Conservation (phyloP, 768 basidiomycete genomes). For the Kwoniella newhampshirensis region DNA sequence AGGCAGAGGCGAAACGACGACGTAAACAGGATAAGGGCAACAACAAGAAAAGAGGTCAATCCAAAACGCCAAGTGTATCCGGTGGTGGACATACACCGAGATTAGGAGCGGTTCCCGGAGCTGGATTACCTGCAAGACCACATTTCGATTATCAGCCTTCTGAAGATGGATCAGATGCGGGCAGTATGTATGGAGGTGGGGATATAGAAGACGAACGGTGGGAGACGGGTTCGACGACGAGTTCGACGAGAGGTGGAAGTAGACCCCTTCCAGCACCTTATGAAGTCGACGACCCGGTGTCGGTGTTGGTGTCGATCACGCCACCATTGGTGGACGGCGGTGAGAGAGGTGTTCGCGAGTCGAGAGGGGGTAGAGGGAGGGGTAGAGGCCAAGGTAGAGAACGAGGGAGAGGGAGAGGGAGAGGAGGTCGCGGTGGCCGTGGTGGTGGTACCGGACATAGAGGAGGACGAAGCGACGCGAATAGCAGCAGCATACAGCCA, state of each 20-base stretch:
- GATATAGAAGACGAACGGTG: conserved; percentile 10
- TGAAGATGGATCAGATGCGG: conserved; percentile 28
- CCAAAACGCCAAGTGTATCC: neutral
- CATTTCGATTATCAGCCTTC: conserved; percentile 46
- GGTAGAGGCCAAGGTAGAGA: conserved; percentile 25
- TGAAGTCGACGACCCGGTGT: conserved; percentile 21
- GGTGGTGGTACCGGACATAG: conserved; percentile 4
- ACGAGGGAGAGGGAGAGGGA: conserved; percentile 17
- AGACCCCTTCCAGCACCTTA: conserved; percentile 42
- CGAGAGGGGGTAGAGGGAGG: conserved; percentile 19
- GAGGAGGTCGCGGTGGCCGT: conserved; percentile 4
- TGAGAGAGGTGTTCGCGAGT: conserved; percentile 6
- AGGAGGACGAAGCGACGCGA: neutral
- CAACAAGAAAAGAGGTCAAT: conserved; percentile 1
- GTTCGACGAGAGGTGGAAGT: conserved; percentile 17
- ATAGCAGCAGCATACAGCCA: neutral
- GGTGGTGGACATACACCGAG: neutral
- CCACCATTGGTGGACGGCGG: neutral
- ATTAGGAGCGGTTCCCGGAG: neutral
- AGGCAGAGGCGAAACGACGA: conserved; percentile 67
- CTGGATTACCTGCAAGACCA: conserved; percentile 37
- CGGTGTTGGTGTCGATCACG: neutral
- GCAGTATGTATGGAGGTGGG: conserved; percentile 29
- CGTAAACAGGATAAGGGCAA: conserved; percentile 54
- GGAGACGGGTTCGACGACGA: conserved; percentile 24